Percentiles rank a stretch among this genome's conserved stretches.
These are phyloP conservation scores for Umbelopsis sp. DNA, from an alignment of 371 early-diverging fungal genomes.

Conservation along the genomic window DNA sequence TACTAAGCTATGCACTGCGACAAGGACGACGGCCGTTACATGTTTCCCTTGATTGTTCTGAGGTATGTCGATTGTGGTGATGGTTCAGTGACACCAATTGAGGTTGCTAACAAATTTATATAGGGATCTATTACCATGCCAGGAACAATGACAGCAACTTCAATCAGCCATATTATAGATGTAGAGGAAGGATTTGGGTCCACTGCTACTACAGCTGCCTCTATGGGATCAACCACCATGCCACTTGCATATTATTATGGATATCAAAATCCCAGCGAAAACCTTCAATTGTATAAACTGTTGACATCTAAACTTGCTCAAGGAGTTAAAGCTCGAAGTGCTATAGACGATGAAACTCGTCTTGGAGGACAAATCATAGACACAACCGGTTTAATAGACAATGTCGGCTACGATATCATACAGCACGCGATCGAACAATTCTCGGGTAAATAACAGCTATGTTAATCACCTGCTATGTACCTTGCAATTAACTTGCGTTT, in stretches of 20 bases:
- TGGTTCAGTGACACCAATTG: neutral
- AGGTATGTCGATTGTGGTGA: slow-evolving; percentile 44
- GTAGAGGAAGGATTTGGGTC: slow-evolving; percentile 87
- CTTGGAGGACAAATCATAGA: slow-evolving; percentile 71
- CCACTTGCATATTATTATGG: slow-evolving; percentile 94
- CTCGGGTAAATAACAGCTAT: slow-evolving; percentile 45
- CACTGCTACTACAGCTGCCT: slow-evolving; percentile 71
- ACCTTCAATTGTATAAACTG: slow-evolving; percentile 74
- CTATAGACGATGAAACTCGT: slow-evolving; percentile 68
- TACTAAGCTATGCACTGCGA: slow-evolving; percentile 84
- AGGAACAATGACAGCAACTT: slow-evolving; percentile 81
- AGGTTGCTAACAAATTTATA: neutral
- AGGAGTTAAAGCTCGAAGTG: slow-evolving; percentile 67
- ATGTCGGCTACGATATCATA: slow-evolving; percentile 68
- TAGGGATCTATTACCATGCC: slow-evolving; percentile 87
- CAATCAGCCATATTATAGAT: slow-evolving; percentile 76
- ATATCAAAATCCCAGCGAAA: slow-evolving; percentile 75
- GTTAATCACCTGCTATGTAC: neutral
- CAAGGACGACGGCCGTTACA: slow-evolving; percentile 78
- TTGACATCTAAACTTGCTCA: slow-evolving; percentile 66
- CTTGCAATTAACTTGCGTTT: neutral
- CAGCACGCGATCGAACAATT: slow-evolving; percentile 70
- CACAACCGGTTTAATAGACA: slow-evolving; percentile 65
- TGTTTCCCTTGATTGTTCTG: slow-evolving; percentile 84
- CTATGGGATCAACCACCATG: slow-evolving; percentile 68